These are phyloP conservation scores for Rhamnella rubrinervis DNA, from an alignment of 331 rosid species.

Conservation along the genomic window DNA sequence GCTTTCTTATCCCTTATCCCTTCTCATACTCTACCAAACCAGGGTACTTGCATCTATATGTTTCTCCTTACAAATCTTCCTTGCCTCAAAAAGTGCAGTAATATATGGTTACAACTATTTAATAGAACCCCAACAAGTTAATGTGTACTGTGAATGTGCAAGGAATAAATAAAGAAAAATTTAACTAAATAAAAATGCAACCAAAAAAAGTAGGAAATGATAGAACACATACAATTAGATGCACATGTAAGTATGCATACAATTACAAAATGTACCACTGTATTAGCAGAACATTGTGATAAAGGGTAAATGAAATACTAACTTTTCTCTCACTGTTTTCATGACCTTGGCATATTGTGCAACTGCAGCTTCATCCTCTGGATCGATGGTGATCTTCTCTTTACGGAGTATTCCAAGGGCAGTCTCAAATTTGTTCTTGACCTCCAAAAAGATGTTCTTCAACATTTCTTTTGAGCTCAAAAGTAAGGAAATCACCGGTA, in stretches of 20 bases:
- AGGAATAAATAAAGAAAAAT: no score
- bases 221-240: background rate
- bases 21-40: background rate
- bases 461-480: slow-evolving; percentile 66
- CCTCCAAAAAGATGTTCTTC: slow-evolving; percentile 76
- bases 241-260: background rate
- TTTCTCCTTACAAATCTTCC: background rate
- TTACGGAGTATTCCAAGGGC: slow-evolving; percentile 70
- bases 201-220: no score
- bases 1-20: background rate
- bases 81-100: slow-evolving; percentile 1
- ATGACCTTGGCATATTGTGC: slow-evolving; percentile 79
- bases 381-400: slow-evolving; percentile 92
- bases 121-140: no score
- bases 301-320: slow-evolving; percentile 34
- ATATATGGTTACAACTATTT: background rate
- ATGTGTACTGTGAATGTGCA: no score
- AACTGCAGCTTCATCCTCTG: slow-evolving; percentile 87
- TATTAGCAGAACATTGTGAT: slow-evolving; percentile 4
- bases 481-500: slow-evolving; percentile 26
- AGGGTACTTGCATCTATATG: no score
- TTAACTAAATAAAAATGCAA: no score
- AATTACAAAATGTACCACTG: background rate
- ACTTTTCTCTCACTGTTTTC: slow-evolving; percentile 83
- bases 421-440: slow-evolving; percentile 77